A percentile compares a stretch with the other conserved stretches of the same genome.
phyloP scores from a whole-genome alignment of 208 protist species.

The Wallacemonas sp. region DNA sequence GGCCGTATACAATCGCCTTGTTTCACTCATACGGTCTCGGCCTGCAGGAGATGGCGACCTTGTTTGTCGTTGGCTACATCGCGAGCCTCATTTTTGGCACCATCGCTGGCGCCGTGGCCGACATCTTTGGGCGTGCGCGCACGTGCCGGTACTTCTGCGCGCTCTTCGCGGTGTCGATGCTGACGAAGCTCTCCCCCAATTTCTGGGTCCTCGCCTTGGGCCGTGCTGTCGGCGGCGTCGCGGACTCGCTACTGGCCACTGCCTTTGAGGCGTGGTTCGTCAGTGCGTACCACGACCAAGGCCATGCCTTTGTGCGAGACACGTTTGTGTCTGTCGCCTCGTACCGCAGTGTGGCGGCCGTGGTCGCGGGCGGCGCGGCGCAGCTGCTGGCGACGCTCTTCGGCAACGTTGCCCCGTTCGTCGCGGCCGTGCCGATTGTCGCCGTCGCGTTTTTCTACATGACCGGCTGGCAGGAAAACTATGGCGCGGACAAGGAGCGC shows the following conservation, averaged over 20 bases:
- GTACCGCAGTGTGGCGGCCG: conserved; percentile 72
- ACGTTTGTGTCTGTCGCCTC: conserved; percentile 69
- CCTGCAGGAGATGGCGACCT: conserved; percentile 49
- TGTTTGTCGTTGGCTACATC: conserved; percentile 81
- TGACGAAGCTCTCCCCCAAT: conserved; percentile 37
- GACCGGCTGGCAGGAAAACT: conserved; percentile 78
- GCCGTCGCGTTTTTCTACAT: conserved; percentile 24
- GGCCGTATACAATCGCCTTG: conserved; percentile 83
- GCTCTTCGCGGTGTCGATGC: conserved; percentile 33
- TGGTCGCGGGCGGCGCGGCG: conserved; percentile 66
- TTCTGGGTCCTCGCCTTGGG: conserved; percentile 65
- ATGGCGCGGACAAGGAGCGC: conserved; percentile 38
- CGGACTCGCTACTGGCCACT: conserved; percentile 88
- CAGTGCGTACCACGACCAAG: conserved; percentile 47
- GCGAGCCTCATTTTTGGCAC: conserved; percentile 81
- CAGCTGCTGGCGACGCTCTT: conserved; percentile 23
- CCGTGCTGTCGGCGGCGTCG: conserved; percentile 72
- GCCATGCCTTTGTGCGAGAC: conserved; percentile 36
- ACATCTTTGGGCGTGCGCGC: conserved; percentile 33
- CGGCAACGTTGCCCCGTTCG: conserved; percentile 49
- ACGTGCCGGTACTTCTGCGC: conserved; percentile 45
- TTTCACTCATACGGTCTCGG: conserved; percentile 78
- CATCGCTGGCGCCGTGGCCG: conserved; percentile 60
- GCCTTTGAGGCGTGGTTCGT: conserved; percentile 94
- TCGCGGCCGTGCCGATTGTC: conserved; percentile 36